Evolutionary conservation across 208 protist genomes (phyloP), one percentile per base, ranked within the genome.

Genomic region (Porcisia deanei): DNA sequence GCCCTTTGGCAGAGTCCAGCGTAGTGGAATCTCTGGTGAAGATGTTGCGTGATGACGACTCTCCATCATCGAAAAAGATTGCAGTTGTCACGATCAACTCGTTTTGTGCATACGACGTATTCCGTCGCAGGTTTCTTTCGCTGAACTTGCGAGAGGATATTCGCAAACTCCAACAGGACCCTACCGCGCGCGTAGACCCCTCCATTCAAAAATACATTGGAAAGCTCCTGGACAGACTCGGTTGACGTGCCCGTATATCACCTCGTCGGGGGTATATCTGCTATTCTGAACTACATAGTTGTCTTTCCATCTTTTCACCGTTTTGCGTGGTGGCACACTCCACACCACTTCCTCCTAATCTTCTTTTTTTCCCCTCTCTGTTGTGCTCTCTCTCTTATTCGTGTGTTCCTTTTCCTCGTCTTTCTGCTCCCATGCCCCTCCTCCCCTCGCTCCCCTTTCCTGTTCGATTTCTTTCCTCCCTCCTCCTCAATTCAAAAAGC

Each of bases 31-130:
- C 87, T 59, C 85, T 98, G 20, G 43, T 97, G 22, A 89, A 88
- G 39, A 90, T 95, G 67, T 74, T 97, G 18, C 71, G 77, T 22
- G 84, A 87, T 45, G 93, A 91, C 58, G 91, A 96, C 58, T 88
- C 82, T 10, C 34, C 82, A 34, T 60, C 77, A 6, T 74, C 92
- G 45, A 94, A 90, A 75, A 95, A 94, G 76, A 96, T 97, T 43
- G 88, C 91, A 10, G 79, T 98, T 43, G 91, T 98, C 41, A 96
- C 96, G 1, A 84, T 99, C 45, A 96, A 92, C 64, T 94, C 96
- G 18, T 97, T 98, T 61, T 98, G 92, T 74, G 59, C 72, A n/a
- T 97, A 97, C 75, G 83, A 96, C 10, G 73, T 96, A 18, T 98
- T 96, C 64, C 79, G 86, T 25, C 70, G 68, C 20, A 83, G 81